Evolutionary conservation across 805 yeast species (phyloP).

Genomic region (Candida silvicultrix): DNA sequence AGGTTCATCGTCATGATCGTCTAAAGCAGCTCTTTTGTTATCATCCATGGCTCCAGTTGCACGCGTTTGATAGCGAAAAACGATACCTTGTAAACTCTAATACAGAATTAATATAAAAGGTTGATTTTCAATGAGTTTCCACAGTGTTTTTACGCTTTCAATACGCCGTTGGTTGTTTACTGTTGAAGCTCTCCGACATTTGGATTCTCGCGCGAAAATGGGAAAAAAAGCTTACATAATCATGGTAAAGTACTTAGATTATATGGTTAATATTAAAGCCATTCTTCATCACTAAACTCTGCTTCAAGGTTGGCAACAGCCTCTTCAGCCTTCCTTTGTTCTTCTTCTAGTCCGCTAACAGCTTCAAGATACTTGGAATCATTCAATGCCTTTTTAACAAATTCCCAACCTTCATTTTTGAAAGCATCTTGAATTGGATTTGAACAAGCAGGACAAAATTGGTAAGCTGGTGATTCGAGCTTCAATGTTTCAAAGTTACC

Average conservation of each 20-base stretch:
- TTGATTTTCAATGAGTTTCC: too few relatives aligned
- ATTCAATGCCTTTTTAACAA: slow-evolving; percentile 64
- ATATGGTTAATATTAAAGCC: slow-evolving; percentile 2
- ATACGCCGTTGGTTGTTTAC: background rate
- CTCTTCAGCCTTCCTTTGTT: slow-evolving; percentile 65
- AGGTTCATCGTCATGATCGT: slow-evolving; percentile 22
- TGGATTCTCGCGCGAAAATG: background rate
- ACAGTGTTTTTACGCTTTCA: background rate
- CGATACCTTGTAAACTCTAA: too few relatives aligned
- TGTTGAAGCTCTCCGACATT: background rate
- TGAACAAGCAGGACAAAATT: slow-evolving; percentile 86
- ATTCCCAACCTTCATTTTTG: slow-evolving; percentile 64
- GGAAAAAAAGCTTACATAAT: background rate
- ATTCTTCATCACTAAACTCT: slow-evolving; percentile 20
- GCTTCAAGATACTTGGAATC: slow-evolving; percentile 65
- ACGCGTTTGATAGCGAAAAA: too few relatives aligned
- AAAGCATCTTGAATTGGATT: slow-evolving; percentile 46
- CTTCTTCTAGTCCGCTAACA: slow-evolving; percentile 68
- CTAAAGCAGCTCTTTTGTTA: slow-evolving; percentile 10
- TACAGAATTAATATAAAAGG: too few relatives aligned
- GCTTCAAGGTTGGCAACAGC: slow-evolving; percentile 21
- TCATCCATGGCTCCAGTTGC: too few relatives aligned
- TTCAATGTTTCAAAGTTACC: slow-evolving; percentile 57
- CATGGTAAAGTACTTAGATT: background rate
- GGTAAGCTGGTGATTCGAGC: slow-evolving; percentile 66